Evolutionary conservation across 2,329 filamentous ascomycete species (phyloP).

Genomic region (Leptographium wingfieldii): DNA sequence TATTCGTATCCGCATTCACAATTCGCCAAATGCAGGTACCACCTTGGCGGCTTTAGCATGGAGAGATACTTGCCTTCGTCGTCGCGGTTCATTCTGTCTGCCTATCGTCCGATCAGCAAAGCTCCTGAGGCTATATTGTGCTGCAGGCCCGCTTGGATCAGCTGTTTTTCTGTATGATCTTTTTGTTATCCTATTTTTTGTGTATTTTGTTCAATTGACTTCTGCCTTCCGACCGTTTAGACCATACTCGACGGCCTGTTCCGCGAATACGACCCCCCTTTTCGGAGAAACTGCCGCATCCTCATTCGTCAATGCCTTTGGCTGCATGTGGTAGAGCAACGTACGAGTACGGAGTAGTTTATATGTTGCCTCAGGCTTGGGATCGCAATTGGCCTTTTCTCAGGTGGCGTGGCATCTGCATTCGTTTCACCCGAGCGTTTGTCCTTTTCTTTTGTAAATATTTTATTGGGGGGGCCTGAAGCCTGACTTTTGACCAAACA

Average conservation of each 20-base stretch:
- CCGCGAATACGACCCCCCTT: neutral
- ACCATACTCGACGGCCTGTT: neutral
- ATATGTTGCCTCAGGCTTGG: too few species aligned
- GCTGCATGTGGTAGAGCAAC: neutral
- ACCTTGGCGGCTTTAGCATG: neutral
- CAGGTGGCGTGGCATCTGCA: too few species aligned
- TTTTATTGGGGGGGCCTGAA: neutral
- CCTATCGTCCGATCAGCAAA: neutral
- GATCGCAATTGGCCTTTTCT: too few species aligned
- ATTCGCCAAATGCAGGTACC: neutral
- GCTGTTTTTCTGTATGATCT: conserved; percentile 2
- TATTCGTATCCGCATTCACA: conserved; percentile 10
- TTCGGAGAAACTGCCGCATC: neutral
- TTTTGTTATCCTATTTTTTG: neutral
- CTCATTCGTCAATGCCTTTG: neutral
- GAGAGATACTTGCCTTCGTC: neutral
- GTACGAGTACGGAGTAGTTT: neutral
- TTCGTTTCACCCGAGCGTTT: too few species aligned
- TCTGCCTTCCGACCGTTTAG: neutral
- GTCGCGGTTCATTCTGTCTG: neutral
- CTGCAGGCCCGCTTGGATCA: conserved; percentile 4
- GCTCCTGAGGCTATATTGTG: neutral
- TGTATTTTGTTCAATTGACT: neutral
- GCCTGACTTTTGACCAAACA: neutral
- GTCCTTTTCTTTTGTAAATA: neutral